Conservation (phyloP, 345 rosid species). For the Melastoma malabathricum region DNA sequence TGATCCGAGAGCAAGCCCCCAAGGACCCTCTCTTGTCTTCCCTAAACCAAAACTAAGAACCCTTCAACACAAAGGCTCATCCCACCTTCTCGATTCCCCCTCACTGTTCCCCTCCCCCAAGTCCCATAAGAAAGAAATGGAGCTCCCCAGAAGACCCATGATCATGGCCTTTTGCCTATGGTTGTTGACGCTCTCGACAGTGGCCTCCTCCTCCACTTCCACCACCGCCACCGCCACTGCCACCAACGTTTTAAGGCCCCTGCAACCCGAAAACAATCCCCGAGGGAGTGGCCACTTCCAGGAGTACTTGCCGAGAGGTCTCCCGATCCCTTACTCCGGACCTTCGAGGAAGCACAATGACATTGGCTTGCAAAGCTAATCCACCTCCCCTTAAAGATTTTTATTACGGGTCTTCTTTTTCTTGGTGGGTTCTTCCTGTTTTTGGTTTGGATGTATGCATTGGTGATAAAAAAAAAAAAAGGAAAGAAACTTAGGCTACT, state of each 20-base stretch:
- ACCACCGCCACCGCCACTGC: too few species aligned
- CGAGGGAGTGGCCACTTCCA: conserved; percentile 17
- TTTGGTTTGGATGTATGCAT: too few species aligned
- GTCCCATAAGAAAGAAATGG: not conserved
- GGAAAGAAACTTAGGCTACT: too few species aligned
- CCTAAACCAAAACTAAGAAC: too few species aligned
- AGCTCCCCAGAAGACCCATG: conserved; percentile 6
- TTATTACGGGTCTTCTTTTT: too few species aligned
- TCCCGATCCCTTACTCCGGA: conserved; percentile 28
- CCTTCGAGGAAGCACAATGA: conserved; percentile 36
- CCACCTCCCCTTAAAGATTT: conserved; percentile 5
- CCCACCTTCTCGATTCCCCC: too few species aligned
- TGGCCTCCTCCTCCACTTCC: conserved; percentile 9
- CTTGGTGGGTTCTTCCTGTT: too few species aligned
- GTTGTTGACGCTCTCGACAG: not conserved
- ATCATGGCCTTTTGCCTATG: conserved; percentile 3
- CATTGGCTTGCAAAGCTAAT: conserved; percentile 26
- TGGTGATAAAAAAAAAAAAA: too few species aligned
- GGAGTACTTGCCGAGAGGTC: conserved; percentile 24
- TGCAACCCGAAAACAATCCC: conserved; percentile 5
- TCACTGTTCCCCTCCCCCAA: not conserved
- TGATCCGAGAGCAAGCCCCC: too few species aligned
- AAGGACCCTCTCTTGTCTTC: too few species aligned
- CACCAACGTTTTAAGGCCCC: conserved; percentile 10
- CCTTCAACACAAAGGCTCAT: not conserved